These are phyloP conservation scores for Davidsoniella neocaledoniae DNA, from an alignment of 2,329 filamentous ascomycete species.

Conservation along the genomic window DNA sequence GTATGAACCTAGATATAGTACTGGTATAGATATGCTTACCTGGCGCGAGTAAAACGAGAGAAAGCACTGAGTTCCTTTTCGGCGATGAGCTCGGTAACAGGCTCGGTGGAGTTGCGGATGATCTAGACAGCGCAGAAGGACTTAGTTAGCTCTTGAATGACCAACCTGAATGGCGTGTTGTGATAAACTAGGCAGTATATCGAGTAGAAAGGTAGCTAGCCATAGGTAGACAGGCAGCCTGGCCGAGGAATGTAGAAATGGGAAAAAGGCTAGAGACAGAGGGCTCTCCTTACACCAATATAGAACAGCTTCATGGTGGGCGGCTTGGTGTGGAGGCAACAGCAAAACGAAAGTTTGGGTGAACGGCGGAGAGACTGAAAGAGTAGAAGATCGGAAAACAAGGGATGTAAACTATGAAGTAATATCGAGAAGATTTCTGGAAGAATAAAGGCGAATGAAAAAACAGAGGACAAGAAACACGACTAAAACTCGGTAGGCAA, in stretches of 20 bases:
- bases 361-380: background rate
- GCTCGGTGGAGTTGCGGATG: conserved; percentile 62
- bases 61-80: conserved; percentile 66
- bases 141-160: background rate
- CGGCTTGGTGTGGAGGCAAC: background rate
- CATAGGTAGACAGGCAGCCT: background rate
- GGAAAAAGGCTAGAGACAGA: too few relatives aligned
- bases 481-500: background rate
- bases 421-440: background rate
- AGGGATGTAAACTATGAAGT: background rate
- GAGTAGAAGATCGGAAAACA: background rate
- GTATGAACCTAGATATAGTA: background rate
- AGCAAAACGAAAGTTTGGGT: too few relatives aligned
- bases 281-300: conserved; percentile 47
- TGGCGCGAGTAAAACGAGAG: conserved; percentile 61
- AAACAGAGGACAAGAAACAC: background rate
- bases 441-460: background rate
- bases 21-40: conserved; percentile 27
- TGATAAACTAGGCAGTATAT: too few relatives aligned
- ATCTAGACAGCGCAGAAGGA: conserved; percentile 33
- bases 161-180: background rate
- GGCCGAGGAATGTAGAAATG: background rate
- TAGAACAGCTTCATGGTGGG: conserved; percentile 69
- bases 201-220: background rate
- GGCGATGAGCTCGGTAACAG: conserved; percentile 57